Evolutionary conservation across 257 asterid species (phyloP).

Genomic region (Fraxinus anomala): DNA sequence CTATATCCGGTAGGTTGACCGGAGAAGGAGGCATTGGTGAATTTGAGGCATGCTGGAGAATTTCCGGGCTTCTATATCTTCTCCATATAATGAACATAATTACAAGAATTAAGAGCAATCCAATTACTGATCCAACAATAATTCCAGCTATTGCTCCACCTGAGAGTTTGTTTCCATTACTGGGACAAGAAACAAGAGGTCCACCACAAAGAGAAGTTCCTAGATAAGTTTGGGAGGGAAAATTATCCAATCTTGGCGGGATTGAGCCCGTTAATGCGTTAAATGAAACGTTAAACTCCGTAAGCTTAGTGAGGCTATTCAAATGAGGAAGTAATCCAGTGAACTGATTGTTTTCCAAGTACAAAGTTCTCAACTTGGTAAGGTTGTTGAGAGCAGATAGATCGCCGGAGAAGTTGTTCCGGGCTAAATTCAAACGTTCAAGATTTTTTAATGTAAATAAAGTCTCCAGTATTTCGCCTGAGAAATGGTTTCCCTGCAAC

Average conservation of each 20-base stretch:
- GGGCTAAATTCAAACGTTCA: slow-evolving; percentile 38
- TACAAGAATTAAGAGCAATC: slow-evolving; percentile 29
- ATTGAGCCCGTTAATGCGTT: slow-evolving; percentile 48
- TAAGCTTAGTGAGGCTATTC: slow-evolving; percentile 24
- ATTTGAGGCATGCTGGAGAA: slow-evolving; percentile 1
- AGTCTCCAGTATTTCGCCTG: slow-evolving; percentile 52
- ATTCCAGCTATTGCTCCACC: slow-evolving; percentile 66
- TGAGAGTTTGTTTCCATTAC: slow-evolving; percentile 34
- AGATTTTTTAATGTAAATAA: slow-evolving; percentile 48
- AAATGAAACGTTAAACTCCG: slow-evolving; percentile 54
- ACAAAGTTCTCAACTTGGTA: slow-evolving; percentile 37
- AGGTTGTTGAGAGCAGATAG: slow-evolving; percentile 36
- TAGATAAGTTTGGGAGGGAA: slow-evolving; percentile 39
- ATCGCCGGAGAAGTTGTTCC: slow-evolving; percentile 47
- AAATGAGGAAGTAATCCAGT: slow-evolving; percentile 49
- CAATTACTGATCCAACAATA: slow-evolving; percentile 40
- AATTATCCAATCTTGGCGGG: slow-evolving; percentile 39
- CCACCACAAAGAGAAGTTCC: slow-evolving; percentile 55
- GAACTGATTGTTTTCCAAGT: slow-evolving; percentile 55
- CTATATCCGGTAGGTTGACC: slow-evolving; percentile 13
- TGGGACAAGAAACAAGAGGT: slow-evolving; percentile 44
- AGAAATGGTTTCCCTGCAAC: slow-evolving; percentile 48
- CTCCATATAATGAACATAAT: slow-evolving; percentile 32
- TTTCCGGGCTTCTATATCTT: slow-evolving; percentile 26
- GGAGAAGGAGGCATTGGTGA: slow-evolving; percentile 37